Conservation (phyloP, 1,284 basidiomycete species). For the Apiotrichum sp. region DNA sequence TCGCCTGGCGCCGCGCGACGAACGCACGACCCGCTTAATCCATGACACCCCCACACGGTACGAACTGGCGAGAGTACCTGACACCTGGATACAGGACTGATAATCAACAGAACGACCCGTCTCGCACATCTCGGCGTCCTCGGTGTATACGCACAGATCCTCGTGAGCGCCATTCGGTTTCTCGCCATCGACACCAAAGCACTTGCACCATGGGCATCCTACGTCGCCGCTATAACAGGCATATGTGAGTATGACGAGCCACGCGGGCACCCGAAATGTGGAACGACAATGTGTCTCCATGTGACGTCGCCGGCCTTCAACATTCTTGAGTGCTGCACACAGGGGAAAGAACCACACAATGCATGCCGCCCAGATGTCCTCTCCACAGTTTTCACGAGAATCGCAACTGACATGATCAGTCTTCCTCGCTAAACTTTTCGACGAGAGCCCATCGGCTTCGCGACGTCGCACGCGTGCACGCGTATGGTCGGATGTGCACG, state of each 20-base stretch:
- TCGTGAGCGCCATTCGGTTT: background rate
- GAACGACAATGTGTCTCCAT: background rate
- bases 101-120: constrained; percentile 1
- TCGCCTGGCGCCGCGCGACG: background rate
- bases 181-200: background rate
- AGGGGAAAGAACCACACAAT: too few species aligned
- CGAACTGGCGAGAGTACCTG: too few species aligned
- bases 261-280: background rate
- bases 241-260: background rate
- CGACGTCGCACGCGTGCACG: background rate
- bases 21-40: background rate
- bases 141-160: background rate
- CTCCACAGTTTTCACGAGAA: too few species aligned
- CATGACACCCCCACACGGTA: background rate
- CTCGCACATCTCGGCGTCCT: constrained; percentile 3
- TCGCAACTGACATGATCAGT: background rate
- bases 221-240: background rate
- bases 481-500: constrained; percentile 39
- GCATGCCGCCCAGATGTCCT: background rate
- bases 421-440: constrained; percentile 8
- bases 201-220: background rate
- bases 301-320: background rate
- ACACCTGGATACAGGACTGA: too few species aligned
- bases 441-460: constrained; percentile 8
- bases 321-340: too few species aligned